Evolutionary conservation across 2,329 filamentous ascomycete genomes (phyloP), one percentile per base, ranked within the genome.

Genomic region (Aspergillus candidus): DNA sequence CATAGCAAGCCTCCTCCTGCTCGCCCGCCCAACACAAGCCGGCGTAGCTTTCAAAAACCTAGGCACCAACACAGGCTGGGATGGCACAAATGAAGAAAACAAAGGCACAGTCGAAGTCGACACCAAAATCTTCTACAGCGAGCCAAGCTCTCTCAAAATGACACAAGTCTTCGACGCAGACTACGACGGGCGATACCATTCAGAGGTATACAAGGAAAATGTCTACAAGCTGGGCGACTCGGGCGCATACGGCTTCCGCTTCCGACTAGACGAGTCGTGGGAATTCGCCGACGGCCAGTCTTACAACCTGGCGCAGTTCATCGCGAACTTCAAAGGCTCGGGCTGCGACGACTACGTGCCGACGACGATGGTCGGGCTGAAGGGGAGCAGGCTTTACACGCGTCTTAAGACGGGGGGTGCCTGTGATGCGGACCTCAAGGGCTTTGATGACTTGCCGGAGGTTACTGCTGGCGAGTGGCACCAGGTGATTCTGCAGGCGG

Each of bases 271-370:
- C 18, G 54, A 69, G 1, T 42, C 61, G 45, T 76, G 73, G 74
- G 57, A 76, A 48, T 74, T 73, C 53, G 51, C 56, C n/a, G 60
- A 61, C 11, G 56, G 59, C 1, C 71, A 74, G 56, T 60, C 57
- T 39, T 76, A 71, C 60, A 73, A 75, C 59, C 56, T 76, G 35
- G 71, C 67, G 0, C 73, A 77, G 58, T 77, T 76, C 62, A 76
- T 76, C 51, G 71, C 72, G 43, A 65, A 75, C 49, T 74, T 75
- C 47, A 57, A 59, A 1, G 65, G 68, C 48, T 61, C 67, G 3
- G 60, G 62, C 37, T 73, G 72, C 51, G 63, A 76, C 47, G 65
- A 69, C 43, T 76, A 61, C 52, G 75, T 75, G 72, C 73, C 72
- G 1, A 66, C 64, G 12, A 69, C 63, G 42, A 74, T 76, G 73